These are phyloP conservation scores for Mallotus repandus DNA, from an alignment of 441 rosid genomes.

Conservation along the genomic window DNA sequence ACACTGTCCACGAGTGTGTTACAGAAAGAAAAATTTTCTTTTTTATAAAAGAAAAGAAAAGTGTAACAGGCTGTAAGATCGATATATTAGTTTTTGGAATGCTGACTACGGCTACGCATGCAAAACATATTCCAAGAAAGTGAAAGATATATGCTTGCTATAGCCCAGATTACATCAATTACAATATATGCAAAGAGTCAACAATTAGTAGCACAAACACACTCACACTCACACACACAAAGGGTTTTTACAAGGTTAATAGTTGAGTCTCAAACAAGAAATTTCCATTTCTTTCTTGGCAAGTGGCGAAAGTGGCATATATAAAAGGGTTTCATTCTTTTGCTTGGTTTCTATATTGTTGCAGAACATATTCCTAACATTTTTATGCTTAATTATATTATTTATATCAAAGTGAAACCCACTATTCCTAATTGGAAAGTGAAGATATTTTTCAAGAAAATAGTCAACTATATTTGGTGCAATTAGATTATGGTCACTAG, in stretches of 20 bases:
- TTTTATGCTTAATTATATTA: background rate
- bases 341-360: background rate
- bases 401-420: background rate
- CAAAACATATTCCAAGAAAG: constrained; percentile 43
- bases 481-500: background rate
- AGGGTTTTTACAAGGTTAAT: background rate
- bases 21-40: constrained; percentile 3
- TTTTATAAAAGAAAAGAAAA: background rate
- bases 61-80: background rate
- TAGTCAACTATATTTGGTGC: background rate
- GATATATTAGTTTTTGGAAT: constrained; percentile 15
- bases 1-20: background rate
- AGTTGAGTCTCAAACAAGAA: constrained; percentile 16
- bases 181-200: background rate
- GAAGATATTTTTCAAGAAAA: constrained; percentile 7
- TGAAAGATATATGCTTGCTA: background rate
- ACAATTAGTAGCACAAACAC: background rate
- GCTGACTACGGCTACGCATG: constrained; percentile 41
- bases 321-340: background rate
- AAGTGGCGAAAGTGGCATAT: background rate
- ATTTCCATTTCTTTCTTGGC: background rate
- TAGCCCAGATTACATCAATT: background rate
- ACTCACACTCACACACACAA: no score
- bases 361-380: constrained; percentile 17
- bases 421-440: background rate